Conservation (phyloP, 371 early-diverging fungal species). For the Mortierella sp. region DNA sequence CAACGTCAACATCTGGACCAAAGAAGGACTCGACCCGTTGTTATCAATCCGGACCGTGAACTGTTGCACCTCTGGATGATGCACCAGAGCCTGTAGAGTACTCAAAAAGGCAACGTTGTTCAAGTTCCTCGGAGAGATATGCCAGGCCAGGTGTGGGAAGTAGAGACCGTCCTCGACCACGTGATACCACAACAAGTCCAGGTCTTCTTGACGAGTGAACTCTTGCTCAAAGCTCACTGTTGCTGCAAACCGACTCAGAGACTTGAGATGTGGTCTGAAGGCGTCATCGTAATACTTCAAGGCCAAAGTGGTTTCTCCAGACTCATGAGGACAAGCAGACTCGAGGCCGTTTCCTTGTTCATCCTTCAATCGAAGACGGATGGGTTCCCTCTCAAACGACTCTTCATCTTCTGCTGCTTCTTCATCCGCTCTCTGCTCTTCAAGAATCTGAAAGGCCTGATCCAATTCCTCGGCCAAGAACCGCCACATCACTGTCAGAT, state of each 20-base stretch:
- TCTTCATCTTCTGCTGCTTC: not conserved
- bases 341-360: slow-evolving; percentile 13
- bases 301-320: slow-evolving; percentile 1
- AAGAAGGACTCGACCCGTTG: not conserved
- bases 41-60: slow-evolving; percentile 22
- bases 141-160: slow-evolving; percentile 12
- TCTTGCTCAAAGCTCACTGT: slow-evolving; percentile 7
- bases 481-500: slow-evolving; percentile 6
- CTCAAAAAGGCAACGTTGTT: slow-evolving; percentile 7
- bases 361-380: slow-evolving; percentile 14
- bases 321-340: slow-evolving; percentile 1
- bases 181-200: slow-evolving; percentile 8
- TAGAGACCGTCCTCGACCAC: slow-evolving; percentile 12
- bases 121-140: slow-evolving; percentile 3
- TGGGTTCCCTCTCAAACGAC: slow-evolving; percentile 1
- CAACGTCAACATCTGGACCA: slow-evolving; percentile 5
- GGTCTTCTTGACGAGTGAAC: slow-evolving; percentile 1
- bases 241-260: slow-evolving; percentile 10
- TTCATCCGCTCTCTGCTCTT: slow-evolving; percentile 2
- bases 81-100: slow-evolving; percentile 11
- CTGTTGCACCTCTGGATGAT: slow-evolving; percentile 16
- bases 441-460: not conserved
- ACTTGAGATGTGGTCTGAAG: slow-evolving; percentile 10
- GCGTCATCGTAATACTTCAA: slow-evolving; percentile 8
- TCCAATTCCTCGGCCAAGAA: slow-evolving; percentile 2